These are phyloP conservation scores for Alternaria gaisen DNA, from an alignment of 2,329 filamentous ascomycete species.

Conservation along the genomic window DNA sequence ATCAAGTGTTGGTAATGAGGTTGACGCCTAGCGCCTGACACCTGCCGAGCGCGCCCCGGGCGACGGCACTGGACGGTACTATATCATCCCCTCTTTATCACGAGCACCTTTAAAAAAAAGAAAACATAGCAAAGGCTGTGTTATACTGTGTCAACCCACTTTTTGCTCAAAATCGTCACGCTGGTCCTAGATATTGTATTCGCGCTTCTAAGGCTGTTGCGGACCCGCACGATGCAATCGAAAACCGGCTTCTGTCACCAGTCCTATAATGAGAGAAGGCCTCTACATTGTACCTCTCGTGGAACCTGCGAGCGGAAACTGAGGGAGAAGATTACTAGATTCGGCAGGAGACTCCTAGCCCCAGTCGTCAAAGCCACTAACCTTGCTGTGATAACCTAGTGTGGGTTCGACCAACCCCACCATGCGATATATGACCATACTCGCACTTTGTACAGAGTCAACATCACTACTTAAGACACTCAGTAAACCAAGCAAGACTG, in stretches of 20 bases:
- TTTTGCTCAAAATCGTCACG: not conserved
- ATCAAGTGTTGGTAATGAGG: not conserved
- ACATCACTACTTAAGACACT: not conserved
- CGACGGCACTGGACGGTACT: not conserved
- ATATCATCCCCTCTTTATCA: not conserved
- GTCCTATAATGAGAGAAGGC: not conserved
- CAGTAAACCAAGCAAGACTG: not conserved
- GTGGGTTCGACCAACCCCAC: conserved; percentile 7
- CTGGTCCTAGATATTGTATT: too few relatives aligned
- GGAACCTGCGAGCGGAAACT: not conserved
- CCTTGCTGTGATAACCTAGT: not conserved
- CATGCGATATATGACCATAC: not conserved
- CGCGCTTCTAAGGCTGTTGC: too few relatives aligned
- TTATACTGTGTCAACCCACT: not conserved
- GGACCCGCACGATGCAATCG: not conserved
- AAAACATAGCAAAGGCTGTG: not conserved
- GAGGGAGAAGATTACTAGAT: not conserved
- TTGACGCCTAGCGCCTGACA: not conserved
- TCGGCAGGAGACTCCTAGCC: not conserved
- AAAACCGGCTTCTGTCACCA: not conserved
- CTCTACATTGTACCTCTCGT: not conserved
- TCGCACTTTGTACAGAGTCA: not conserved
- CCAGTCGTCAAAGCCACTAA: not conserved
- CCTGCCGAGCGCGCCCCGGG: not conserved
- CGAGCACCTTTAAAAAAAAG: not conserved